A percentile compares a stretch with the other conserved stretches of the same genome.
phyloP scores from a whole-genome alignment of 331 rosid genomes.

The Dryas integrifolia region DNA sequence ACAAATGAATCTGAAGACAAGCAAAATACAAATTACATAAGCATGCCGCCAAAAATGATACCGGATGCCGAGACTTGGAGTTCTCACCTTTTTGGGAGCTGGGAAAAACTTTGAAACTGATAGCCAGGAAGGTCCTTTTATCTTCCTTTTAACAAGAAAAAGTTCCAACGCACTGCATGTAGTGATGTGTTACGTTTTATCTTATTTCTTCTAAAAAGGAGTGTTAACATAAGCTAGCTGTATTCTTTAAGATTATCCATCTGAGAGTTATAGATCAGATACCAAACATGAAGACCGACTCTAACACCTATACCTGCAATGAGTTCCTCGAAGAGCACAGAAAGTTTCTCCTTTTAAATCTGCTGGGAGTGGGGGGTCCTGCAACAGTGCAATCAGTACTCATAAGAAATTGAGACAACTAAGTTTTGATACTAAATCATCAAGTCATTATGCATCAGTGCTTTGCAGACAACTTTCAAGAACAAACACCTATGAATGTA shows the following conservation, averaged over 20 bases:
- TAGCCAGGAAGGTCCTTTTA: constrained; percentile 90
- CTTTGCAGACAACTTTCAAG: constrained; percentile 7
- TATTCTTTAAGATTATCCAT: not conserved
- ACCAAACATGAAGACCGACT: constrained; percentile 16
- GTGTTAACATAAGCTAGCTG: not conserved
- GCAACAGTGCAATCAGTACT: constrained; percentile 26
- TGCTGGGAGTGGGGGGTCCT: constrained; percentile 74
- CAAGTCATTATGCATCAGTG: not conserved
- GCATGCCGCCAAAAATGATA: not conserved
- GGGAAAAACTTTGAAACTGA: constrained; percentile 56
- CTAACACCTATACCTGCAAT: constrained; percentile 53
- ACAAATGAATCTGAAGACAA: constrained; percentile 18
- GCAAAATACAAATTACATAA: not conserved
- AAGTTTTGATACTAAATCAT: not conserved
- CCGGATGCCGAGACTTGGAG: not conserved
- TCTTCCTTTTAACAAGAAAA: constrained; percentile 79
- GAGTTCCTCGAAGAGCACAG: constrained; percentile 70
- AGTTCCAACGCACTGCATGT: constrained; percentile 85
- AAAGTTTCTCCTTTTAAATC: constrained; percentile 74
- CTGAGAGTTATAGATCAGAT: constrained; percentile 20
- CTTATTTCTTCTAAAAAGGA: not conserved
- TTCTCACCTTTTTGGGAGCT: constrained; percentile 69
- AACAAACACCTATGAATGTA: constrained; percentile 4
- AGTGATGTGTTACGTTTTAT: constrained; percentile 27
- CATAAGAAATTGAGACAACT: constrained; percentile 9